Evolutionary conservation across 345 rosid genomes (phyloP).

Genomic region (Eucalyptus paniculata): DNA sequence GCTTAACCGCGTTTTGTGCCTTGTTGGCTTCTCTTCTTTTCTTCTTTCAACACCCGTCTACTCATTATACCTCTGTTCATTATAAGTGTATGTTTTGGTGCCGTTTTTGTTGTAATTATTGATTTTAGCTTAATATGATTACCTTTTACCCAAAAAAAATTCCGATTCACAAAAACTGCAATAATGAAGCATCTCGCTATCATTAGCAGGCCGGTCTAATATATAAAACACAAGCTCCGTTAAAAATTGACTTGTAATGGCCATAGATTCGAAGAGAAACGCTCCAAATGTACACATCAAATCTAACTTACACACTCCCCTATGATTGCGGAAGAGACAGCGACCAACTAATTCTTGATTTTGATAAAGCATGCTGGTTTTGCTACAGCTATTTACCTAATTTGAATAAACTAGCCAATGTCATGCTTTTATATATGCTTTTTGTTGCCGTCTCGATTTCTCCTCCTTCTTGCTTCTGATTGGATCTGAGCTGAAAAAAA

Average conservation of each 20-base stretch:
- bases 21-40: rapidly evolving
- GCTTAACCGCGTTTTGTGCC: no score
- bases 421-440: neutral
- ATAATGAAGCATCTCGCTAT: neutral
- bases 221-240: neutral
- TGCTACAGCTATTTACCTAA: neutral
- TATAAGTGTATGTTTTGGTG: no score
- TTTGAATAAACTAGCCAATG: neutral
- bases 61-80: no score
- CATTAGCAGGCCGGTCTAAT: neutral
- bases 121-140: no score
- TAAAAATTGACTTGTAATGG: neutral
- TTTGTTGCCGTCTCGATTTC: neutral
- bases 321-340: neutral
- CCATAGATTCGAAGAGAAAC: neutral
- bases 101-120: no score
- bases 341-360: neutral
- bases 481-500: neutral
- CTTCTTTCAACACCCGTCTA: rapidly evolving
- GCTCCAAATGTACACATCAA: neutral
- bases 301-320: neutral
- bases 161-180: neutral
- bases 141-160: no score
- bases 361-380: neutral
- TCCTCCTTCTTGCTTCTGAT: neutral